Base-by-base conservation (phyloP, 2,329 filamentous ascomycete species). In the Hypocrella siamensis region DNA sequence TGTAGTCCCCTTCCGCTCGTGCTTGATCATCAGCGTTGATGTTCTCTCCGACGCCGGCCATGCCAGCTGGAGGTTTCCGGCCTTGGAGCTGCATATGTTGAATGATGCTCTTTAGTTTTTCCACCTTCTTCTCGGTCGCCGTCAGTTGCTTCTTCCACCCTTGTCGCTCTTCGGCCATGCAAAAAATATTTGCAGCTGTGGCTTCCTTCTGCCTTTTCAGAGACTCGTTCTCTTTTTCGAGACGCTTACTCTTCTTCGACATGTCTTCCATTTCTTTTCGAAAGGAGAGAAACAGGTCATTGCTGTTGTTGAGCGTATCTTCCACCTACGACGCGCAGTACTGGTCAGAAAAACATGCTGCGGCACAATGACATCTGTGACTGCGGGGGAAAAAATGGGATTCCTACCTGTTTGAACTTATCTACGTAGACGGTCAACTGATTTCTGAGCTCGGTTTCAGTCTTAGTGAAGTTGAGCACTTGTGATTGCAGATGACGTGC, bases 211-310 rank as follows among this genome's bases (percentile, higher is more conserved):
- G 93, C 34, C 88, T 75, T 42, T 84, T 93, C 31, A 93, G 69
- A 14, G 73, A 79, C 45, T 90, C 79, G 47, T 98, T 96, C 49
- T 98, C 90, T 58, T 93, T 93, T 54, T 98, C 90, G 32, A 98
- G 65, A 17, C 85, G 78, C 57, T 94, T 94, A 5, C 88, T 93
- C 62, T 96, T 96, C 62, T 94, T 94, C 1, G 86, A 93, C 86
- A 96, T 96, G 49, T 96, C 90, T 58, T 96, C 90, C 86, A 96
- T 96, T 58, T 96, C 90, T 60, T 93, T 94, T 33, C 88, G 75
- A 58, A 96, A 96, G 1, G 90, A 94, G 43, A 94, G 64, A 56
- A 96, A 96, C 33, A 96, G 65, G 52, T 96, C 90, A 61, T 96
- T 96, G 57, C 84, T 93, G 53, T 94, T 96, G 59, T 94, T 96